These are phyloP conservation scores for Fomitopsis betulina DNA, from an alignment of 1,284 basidiomycete genomes.

Conservation along the genomic window DNA sequence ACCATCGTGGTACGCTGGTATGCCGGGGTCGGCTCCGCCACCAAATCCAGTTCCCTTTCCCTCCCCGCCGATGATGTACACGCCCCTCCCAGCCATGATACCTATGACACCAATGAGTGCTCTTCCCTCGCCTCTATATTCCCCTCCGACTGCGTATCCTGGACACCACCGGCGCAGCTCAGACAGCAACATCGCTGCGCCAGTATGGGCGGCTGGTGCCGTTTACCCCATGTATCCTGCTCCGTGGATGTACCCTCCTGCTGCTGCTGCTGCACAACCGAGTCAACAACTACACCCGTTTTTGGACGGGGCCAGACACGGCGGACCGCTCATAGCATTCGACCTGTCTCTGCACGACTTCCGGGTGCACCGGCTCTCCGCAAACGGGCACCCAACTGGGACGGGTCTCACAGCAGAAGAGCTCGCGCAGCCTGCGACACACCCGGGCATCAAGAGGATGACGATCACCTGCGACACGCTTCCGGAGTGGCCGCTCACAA, in stretches of 20 bases:
- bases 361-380: conserved; percentile 36
- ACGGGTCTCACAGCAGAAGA: conserved; percentile 36
- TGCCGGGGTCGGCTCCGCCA: conserved; percentile 17
- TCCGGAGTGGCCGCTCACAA: conserved; percentile 57
- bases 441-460: conserved; percentile 51
- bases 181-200: conserved; percentile 22
- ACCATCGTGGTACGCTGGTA: conserved; percentile 26
- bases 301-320: conserved; percentile 48
- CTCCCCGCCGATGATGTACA: conserved; percentile 24
- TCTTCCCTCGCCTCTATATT: conserved; percentile 10
- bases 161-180: conserved; percentile 23
- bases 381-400: conserved; percentile 31
- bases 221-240: conserved; percentile 21
- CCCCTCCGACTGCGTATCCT: conserved; percentile 9
- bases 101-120: conserved; percentile 11
- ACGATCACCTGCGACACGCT: conserved; percentile 52
- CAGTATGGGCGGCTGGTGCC: conserved; percentile 21
- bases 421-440: conserved; percentile 47
- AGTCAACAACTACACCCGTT: conserved; percentile 43
- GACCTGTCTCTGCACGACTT: conserved; percentile 48
- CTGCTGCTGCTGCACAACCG: conserved; percentile 17
- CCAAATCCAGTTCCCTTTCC: conserved; percentile 25
- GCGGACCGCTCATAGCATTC: conserved; percentile 40
- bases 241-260: conserved; percentile 19
- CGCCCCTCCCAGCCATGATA: conserved; percentile 20